Evolutionary conservation across 1,284 basidiomycete genomes (phyloP).

Genomic region (Phenoliferia sp.): DNA sequence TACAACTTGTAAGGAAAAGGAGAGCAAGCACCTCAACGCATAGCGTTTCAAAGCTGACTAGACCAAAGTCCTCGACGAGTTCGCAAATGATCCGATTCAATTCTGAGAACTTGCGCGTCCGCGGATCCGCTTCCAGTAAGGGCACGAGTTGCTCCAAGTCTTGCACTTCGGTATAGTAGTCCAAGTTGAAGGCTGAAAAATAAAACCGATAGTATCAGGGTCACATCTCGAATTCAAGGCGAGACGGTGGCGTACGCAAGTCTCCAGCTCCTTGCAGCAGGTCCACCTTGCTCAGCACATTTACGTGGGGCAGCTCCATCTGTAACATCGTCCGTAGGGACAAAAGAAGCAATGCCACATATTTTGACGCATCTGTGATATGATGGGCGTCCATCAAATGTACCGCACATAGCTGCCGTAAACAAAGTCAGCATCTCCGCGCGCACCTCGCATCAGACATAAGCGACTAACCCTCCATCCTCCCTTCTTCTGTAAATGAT

Average conservation of each 20-base stretch:
- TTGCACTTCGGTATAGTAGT: conserved; percentile 97
- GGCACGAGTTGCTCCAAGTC: conserved; percentile 86
- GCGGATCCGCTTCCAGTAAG: conserved; percentile 55
- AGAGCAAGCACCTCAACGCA: conserved; percentile 72
- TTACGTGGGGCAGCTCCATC: conserved; percentile 92
- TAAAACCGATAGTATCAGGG: not conserved
- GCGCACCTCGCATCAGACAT: not conserved
- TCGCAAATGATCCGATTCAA: conserved; percentile 88
- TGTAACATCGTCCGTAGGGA: conserved; percentile 96
- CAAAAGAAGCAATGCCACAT: conserved; percentile 85
- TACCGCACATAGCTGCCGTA: conserved; percentile 74
- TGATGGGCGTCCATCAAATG: conserved; percentile 96
- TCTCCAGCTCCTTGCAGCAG: conserved; percentile 80
- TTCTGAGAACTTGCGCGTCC: conserved; percentile 63
- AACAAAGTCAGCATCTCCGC: not conserved
- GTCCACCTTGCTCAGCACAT: conserved; percentile 95
- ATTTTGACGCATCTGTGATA: conserved; percentile 92
- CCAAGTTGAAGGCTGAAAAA: conserved; percentile 81
- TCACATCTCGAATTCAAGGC: not conserved
- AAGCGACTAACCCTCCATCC: conserved; percentile 71
- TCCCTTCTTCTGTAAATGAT: conserved; percentile 60
- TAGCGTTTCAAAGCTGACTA: conserved; percentile 94
- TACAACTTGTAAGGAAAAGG: not conserved
- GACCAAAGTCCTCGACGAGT: conserved; percentile 86
- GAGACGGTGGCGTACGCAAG: conserved; percentile 57